Evolutionary conservation across 306 rosid species (phyloP).

Genomic region (Malus sieversii): DNA sequence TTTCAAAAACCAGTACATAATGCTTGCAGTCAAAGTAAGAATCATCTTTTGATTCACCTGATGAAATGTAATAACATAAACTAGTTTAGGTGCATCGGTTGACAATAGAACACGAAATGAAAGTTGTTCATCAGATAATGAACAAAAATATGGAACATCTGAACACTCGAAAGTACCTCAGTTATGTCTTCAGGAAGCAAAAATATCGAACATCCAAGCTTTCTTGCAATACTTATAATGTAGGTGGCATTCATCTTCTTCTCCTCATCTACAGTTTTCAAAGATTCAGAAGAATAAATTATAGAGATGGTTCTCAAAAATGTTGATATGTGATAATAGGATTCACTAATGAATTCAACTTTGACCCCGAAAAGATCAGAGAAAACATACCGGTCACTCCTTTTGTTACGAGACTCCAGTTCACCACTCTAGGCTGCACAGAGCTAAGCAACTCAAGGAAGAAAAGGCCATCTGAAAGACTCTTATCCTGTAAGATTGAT

Average conservation of each 20-base stretch:
- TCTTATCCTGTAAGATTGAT: constrained; percentile 56
- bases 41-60: constrained; percentile 99
- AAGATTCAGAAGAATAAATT: background rate
- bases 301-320: background rate
- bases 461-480: constrained; percentile 76
- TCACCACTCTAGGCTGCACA: constrained; percentile 81
- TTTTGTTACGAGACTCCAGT: constrained; percentile 90
- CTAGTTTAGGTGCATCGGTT: background rate
- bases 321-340: background rate
- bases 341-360: background rate
- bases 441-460: constrained; percentile 95
- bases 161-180: constrained; percentile 46
- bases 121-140: background rate
- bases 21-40: constrained; percentile 90
- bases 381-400: constrained; percentile 66
- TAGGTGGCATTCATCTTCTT: constrained; percentile 93
- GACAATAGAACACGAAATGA: background rate
- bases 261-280: constrained; percentile 60
- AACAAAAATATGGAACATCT: background rate
- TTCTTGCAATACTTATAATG: constrained; percentile 95
- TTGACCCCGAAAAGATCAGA: background rate
- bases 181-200: constrained; percentile 95
- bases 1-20: constrained; percentile 89
- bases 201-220: constrained; percentile 96
- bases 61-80: background rate